These are phyloP conservation scores for Chaetomium globosum DNA, from an alignment of 2,329 filamentous ascomycete genomes.

Conservation along the genomic window DNA sequence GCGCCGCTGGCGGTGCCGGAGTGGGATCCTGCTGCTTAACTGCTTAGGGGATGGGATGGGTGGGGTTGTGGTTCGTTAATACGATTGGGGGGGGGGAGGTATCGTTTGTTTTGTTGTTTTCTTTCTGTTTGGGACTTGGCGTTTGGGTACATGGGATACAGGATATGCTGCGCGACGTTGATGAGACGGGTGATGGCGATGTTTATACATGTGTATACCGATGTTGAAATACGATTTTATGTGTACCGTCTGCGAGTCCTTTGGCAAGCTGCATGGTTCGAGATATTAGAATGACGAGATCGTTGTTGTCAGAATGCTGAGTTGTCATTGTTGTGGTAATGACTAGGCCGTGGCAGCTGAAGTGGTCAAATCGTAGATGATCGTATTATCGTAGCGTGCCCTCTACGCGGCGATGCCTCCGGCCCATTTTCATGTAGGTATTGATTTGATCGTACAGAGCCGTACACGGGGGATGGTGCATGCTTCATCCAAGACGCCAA, in stretches of 20 bases:
- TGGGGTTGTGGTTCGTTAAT: background rate
- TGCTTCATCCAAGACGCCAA: conserved; percentile 31
- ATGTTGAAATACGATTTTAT: background rate
- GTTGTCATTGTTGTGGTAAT: background rate
- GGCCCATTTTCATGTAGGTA: conserved; percentile 14
- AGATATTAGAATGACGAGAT: background rate
- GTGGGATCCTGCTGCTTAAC: conserved; percentile 54
- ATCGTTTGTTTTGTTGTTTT: conserved; percentile 10
- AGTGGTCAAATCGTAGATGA: conserved; percentile 4
- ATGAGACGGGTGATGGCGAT: background rate
- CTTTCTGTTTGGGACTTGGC: background rate
- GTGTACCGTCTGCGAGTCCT: background rate
- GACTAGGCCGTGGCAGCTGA: background rate
- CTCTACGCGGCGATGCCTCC: background rate
- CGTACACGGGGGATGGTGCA: conserved; percentile 23
- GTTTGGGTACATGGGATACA: conserved; percentile 15
- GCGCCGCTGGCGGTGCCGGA: conserved; percentile 52
- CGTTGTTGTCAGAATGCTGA: background rate
- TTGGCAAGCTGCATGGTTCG: background rate
- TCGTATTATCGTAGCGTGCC: conserved; percentile 21
- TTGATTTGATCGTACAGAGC: conserved; percentile 28
- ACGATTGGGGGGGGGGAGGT: conserved; percentile 19
- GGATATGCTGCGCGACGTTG: background rate
- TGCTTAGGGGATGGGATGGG: conserved; percentile 39
- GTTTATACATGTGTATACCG: background rate